Conservation (phyloP, 768 basidiomycete genomes). For the Leccinum boreale region DNA sequence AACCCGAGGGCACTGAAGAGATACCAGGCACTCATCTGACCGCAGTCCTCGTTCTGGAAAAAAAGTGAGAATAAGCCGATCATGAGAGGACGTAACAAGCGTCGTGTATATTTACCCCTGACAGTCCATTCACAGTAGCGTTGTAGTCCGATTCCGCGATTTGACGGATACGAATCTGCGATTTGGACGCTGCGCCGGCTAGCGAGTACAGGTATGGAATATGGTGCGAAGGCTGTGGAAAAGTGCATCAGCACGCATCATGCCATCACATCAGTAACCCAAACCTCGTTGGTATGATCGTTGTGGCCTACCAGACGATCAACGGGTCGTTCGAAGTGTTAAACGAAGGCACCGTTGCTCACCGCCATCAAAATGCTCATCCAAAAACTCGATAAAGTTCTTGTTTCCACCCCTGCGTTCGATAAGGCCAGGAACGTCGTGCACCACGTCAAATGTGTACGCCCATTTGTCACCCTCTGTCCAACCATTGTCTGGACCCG, state of each 20-base stretch:
- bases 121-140: conserved; percentile 62
- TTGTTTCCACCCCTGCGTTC: conserved; percentile 60
- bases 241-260: conserved; percentile 3
- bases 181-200: conserved; percentile 65
- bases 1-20: conserved; percentile 81
- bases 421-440: conserved; percentile 63
- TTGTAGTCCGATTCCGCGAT: conserved; percentile 67
- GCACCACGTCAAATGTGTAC: conserved; percentile 77
- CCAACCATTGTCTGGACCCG: conserved; percentile 71
- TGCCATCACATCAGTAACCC: background rate
- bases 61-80: background rate
- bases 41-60: conserved; percentile 79
- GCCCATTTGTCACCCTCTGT: conserved; percentile 81
- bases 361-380: conserved; percentile 52
- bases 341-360: conserved; percentile 8
- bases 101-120: conserved; percentile 48
- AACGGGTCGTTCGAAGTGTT: conserved; percentile 2
- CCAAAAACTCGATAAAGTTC: conserved; percentile 63
- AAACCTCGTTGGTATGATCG: conserved; percentile 74
- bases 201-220: conserved; percentile 81
- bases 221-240: conserved; percentile 71
- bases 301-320: conserved; percentile 55
- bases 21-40: conserved; percentile 91
- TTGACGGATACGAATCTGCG: conserved; percentile 67
- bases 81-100: background rate